These are phyloP conservation scores for Orbilia javanica DNA, from an alignment of 2,329 filamentous ascomycete genomes.

Conservation along the genomic window DNA sequence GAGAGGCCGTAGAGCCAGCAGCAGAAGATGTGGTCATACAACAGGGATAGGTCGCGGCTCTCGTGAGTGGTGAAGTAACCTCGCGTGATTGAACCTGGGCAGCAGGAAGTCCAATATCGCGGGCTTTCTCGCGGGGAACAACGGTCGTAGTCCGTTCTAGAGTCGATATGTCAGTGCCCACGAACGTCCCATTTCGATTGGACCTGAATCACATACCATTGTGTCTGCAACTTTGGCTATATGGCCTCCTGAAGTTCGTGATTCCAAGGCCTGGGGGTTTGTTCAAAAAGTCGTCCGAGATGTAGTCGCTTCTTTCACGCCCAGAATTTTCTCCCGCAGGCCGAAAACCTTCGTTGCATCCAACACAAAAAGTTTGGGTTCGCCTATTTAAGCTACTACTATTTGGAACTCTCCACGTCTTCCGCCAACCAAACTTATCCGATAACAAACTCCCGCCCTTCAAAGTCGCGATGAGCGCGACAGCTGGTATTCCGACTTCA, in stretches of 20 bases:
- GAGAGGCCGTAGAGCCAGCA: neutral
- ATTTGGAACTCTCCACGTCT: neutral
- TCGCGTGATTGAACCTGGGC: constrained; percentile 48
- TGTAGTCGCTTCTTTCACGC: neutral
- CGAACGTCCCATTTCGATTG: neutral
- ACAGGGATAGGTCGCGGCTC: constrained; percentile 40
- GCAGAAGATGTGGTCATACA: constrained; percentile 25
- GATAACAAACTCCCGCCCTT: neutral
- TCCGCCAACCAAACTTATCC: neutral
- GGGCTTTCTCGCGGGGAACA: constrained; percentile 40
- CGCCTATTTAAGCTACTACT: constrained; percentile 2
- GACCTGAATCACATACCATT: constrained; percentile 18
- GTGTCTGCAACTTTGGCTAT: neutral
- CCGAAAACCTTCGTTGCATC: neutral
- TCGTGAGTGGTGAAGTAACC: constrained; percentile 54
- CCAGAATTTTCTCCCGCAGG: constrained; percentile 27
- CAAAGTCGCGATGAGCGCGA: constrained; percentile 52
- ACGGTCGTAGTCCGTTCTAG: constrained; percentile 47
- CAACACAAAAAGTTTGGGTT: constrained; percentile 38
- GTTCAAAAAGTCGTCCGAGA: neutral
- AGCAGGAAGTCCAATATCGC: constrained; percentile 41
- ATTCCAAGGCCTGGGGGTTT: neutral
- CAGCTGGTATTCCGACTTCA: constrained; percentile 47
- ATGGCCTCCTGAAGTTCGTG: neutral
- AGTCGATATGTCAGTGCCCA: constrained; percentile 5